A percentile compares a stretch with the other conserved stretches of the same genome.
phyloP scores from a whole-genome alignment of 2,329 filamentous ascomycete genomes.

The Talaromyces albobiverticillius region DNA sequence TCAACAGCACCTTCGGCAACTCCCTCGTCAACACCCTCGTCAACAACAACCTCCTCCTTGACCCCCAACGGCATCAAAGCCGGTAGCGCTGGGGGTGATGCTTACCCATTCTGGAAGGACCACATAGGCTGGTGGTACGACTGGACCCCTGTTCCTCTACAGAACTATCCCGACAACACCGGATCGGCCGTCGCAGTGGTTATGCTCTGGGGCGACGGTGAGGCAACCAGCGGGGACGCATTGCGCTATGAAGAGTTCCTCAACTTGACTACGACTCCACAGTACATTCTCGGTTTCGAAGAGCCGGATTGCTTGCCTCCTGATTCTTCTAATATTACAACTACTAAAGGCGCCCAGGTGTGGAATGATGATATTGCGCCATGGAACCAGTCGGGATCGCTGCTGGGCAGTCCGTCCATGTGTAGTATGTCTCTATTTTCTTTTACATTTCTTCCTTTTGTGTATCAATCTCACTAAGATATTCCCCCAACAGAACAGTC shows the following conservation, averaged over 20 bases:
- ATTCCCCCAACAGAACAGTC: slow-evolving; percentile 7
- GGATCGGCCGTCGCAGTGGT: no score
- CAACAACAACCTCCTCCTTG: not conserved
- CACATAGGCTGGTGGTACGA: slow-evolving; percentile 13
- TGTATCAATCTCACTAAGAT: not conserved
- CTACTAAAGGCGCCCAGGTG: not conserved
- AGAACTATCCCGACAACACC: slow-evolving; percentile 5
- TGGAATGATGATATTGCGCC: slow-evolving; percentile 8
- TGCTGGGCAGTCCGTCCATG: slow-evolving; percentile 10
- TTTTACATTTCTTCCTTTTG: not conserved
- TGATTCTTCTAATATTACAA: slow-evolving; percentile 3
- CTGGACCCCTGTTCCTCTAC: not conserved
- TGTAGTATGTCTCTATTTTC: slow-evolving; percentile 1
- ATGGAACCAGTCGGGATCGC: not conserved
- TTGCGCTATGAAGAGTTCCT: not conserved
- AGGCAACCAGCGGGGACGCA: not conserved
- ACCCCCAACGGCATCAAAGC: slow-evolving; percentile 11
- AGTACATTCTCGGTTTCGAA: not conserved
- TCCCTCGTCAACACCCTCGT: no score
- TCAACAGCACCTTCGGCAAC: no score
- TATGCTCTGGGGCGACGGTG: slow-evolving; percentile 11
- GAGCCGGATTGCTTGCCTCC: slow-evolving; percentile 9
- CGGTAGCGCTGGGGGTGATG: slow-evolving; percentile 9
- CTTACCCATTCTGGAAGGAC: slow-evolving; percentile 4
- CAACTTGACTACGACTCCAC: not conserved